A percentile compares a stretch with the other conserved stretches of the same genome.
Conservation (phyloP, 805 yeast species). For the Candida caryicola region DNA sequence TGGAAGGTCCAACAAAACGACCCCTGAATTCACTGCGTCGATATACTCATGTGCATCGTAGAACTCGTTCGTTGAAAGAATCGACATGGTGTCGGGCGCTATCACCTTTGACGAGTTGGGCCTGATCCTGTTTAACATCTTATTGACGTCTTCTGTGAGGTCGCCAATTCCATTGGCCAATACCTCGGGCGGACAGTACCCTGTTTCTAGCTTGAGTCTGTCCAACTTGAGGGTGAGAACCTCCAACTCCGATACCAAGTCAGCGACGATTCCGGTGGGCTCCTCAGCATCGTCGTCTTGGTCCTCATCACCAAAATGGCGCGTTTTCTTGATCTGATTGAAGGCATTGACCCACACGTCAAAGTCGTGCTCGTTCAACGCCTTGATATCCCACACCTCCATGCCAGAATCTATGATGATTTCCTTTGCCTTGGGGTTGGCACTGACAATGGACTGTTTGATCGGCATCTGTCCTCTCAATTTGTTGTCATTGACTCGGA, state of each 20-base stretch:
- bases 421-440: slow-evolving; percentile 62
- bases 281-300: slow-evolving; percentile 6
- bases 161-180: slow-evolving; percentile 1
- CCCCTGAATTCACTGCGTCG: slow-evolving; percentile 49
- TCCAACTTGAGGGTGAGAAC: slow-evolving; percentile 21
- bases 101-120: slow-evolving; percentile 1
- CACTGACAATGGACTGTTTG: slow-evolving; percentile 75
- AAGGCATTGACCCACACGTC: slow-evolving; percentile 81
- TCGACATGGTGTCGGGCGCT: slow-evolving; percentile 23
- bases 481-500: slow-evolving; percentile 66
- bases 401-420: slow-evolving; percentile 89
- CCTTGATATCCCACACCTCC: slow-evolving; percentile 88
- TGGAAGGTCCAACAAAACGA: slow-evolving; percentile 44
- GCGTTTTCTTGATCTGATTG: slow-evolving; percentile 45
- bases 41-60: slow-evolving; percentile 66
- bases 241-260: slow-evolving; percentile 15
- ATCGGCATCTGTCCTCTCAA: slow-evolving; percentile 92
- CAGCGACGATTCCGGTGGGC: slow-evolving; percentile 4
- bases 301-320: background rate
- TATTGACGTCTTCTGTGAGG: slow-evolving; percentile 20
- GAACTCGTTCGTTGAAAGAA: slow-evolving; percentile 32
- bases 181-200: slow-evolving; percentile 1
- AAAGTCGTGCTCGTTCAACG: slow-evolving; percentile 64
- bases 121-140: slow-evolving; percentile 13
- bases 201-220: slow-evolving; percentile 13